Evolutionary conservation across 129 eudicot genomes (phyloP), one percentile per base, ranked within the genome.

Genomic region (Mikania micrantha): DNA sequence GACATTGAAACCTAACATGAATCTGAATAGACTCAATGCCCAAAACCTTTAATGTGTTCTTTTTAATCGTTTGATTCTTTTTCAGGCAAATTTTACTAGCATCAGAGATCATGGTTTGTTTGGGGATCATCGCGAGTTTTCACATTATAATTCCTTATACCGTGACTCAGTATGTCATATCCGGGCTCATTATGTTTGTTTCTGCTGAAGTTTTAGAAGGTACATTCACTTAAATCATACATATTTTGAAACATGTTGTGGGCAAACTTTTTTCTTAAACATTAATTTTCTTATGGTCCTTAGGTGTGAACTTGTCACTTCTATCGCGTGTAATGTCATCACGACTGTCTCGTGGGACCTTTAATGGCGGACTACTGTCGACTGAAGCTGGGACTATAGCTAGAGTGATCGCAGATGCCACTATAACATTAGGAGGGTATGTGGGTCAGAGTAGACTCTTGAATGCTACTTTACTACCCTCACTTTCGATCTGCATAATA

Each of bases 151-250:
- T 58, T 68, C 89, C 91, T 41, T 92, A 92, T 67, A 47, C 95
- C 0, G 87, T 82, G 65, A 88, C 90, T 53, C 98, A 92, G 31
- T 92, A 92, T 60, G 96, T 92, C 61, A 7, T 64, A 78, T 92
- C 98, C 2, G 98, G 98, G 17, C 96, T 92, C 47, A 60, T 92
- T 50, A 81, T 88, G 95, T 92, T 92, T 47, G 98, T 92, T 22
- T 77, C 88, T 76, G 98, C 98, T 58, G 96, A 92, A 85, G 96
- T 92, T 47, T 76, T 92, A 65, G 98, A 92, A 85, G 98, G 98
- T 92, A 78, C 75, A 63, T 50, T 21, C 11, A 35, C 21, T 11
- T 36, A 16, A 49, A 3, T 47, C 27, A 12, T 12, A 40, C 17
- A 35, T 48, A 47, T 35, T 60, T 44, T 7, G 27, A 49, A 48